Base-by-base conservation (phyloP, 2,329 filamentous ascomycete species). In the Neonectria coccinea region DNA sequence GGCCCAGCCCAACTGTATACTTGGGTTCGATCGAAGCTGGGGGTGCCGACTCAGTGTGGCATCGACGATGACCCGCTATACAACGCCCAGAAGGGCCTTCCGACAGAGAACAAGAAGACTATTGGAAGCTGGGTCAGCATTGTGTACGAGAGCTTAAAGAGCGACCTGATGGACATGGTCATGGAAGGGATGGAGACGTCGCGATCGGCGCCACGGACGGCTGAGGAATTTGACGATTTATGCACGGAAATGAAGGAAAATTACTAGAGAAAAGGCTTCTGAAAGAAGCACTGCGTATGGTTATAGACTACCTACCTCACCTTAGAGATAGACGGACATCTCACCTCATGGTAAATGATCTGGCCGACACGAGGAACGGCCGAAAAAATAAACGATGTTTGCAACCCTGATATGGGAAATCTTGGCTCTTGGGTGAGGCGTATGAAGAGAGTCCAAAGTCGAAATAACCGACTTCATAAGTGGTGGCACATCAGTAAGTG, bases 71-170 rank as follows among this genome's bases (percentile, higher is more conserved):
- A 77, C 25, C 73, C 75, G 6, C 60, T 77, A 14, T 75, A 73
- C 16, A 71, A 68, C 20, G 62, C 60, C 1, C 67, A 71, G 11
- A 70, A 71, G 48, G 69, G 69, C 0, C 59, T 69, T 2, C 47
- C 69, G 5, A 68, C 67, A 1, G 67, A 75, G 29, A 57, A 50
- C 10, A 76, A 76, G 67, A 76, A 74, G 67, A 79, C 77, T 5
- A 77, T 78, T 25, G 76, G 76, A 11, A 73, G 66, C 50, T 75
- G 74, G 69, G 74, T 78, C 10, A 75, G 67, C 47, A 71, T 68
- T 29, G 69, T 78, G 2, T 78, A 78, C 53, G 76, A 79, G 70
- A 76, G 73, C 25, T 22, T 77, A 25, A 69, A 57, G 58, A 62
- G 53, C 2, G 65, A 70, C 11, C 48, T 77, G 65, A 74, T 77